These are phyloP conservation scores for Xylaria sp. DNA, from an alignment of 2,329 filamentous ascomycete genomes.

Conservation along the genomic window DNA sequence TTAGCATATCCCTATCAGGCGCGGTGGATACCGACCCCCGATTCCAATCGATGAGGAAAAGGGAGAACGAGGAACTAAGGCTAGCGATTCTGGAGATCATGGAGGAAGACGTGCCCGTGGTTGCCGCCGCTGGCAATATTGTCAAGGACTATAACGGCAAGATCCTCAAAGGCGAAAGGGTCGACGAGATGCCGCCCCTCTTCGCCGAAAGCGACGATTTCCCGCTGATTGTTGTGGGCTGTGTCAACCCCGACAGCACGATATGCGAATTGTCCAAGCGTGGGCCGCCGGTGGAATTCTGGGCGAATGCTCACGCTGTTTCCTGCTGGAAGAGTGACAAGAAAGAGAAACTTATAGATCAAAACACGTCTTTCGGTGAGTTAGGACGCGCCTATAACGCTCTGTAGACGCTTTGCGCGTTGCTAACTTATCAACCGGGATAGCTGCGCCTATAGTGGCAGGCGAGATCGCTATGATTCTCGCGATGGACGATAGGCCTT, in stretches of 20 bases:
- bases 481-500: background rate
- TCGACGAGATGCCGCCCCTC: background rate
- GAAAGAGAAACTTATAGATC: no score
- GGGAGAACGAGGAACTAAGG: background rate
- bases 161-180: no score
- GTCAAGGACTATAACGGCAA: no score
- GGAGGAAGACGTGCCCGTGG: background rate
- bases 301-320: no score
- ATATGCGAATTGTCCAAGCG: background rate
- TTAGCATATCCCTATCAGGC: no score
- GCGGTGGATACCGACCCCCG: background rate
- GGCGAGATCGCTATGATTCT: background rate
- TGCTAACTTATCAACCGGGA: background rate
- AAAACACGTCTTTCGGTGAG: no score
- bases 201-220: background rate
- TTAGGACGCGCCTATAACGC: no score
- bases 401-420: no score
- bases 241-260: background rate
- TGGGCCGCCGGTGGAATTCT: background rate
- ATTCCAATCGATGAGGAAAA: background rate
- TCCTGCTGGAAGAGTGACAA: no score
- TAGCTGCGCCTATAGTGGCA: slow-evolving; percentile 1
- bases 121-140: background rate
- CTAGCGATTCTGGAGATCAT: background rate
- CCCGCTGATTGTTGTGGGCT: background rate